These are phyloP conservation scores for Silene coronaria DNA, from an alignment of 179 eudicot species.

Conservation along the genomic window DNA sequence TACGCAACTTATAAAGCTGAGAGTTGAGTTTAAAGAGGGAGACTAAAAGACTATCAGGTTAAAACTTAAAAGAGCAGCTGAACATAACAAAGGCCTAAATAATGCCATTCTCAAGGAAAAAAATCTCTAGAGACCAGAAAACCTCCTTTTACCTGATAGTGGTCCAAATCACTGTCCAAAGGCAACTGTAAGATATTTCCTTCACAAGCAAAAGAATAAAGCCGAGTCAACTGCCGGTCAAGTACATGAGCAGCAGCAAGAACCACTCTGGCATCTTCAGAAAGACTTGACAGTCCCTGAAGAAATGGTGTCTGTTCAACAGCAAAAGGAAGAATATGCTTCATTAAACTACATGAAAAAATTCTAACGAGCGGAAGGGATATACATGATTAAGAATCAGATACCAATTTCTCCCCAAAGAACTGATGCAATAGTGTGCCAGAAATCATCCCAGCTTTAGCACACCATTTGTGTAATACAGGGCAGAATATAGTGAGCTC, in stretches of 20 bases:
- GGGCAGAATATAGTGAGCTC: slow-evolving; percentile 55
- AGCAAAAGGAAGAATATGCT: not conserved
- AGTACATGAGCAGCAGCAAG: slow-evolving; percentile 71
- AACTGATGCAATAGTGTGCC: slow-evolving; percentile 52
- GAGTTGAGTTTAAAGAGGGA: not conserved
- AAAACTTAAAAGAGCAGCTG: not conserved
- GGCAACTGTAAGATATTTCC: slow-evolving; percentile 33
- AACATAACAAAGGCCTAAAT: slow-evolving; percentile 5
- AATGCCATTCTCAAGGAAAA: not conserved
- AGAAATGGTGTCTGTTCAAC: slow-evolving; percentile 57
- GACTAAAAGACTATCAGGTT: not conserved
- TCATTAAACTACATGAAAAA: not conserved
- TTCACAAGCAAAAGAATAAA: slow-evolving; percentile 41
- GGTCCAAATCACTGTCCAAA: slow-evolving; percentile 41
- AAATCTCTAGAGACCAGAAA: not conserved
- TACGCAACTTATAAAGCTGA: not conserved
- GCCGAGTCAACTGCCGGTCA: slow-evolving; percentile 50
- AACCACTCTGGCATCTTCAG: slow-evolving; percentile 66
- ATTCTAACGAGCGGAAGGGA: not conserved
- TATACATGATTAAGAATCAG: slow-evolving; percentile 10
- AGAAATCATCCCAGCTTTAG: slow-evolving; percentile 69
- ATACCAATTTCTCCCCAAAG: slow-evolving; percentile 72
- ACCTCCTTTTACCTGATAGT: slow-evolving; percentile 54
- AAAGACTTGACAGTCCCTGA: slow-evolving; percentile 49
- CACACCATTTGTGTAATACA: slow-evolving; percentile 51